phyloP scores from a whole-genome alignment of 2,329 filamentous ascomycete species.

The Cercospora sp. region DNA sequence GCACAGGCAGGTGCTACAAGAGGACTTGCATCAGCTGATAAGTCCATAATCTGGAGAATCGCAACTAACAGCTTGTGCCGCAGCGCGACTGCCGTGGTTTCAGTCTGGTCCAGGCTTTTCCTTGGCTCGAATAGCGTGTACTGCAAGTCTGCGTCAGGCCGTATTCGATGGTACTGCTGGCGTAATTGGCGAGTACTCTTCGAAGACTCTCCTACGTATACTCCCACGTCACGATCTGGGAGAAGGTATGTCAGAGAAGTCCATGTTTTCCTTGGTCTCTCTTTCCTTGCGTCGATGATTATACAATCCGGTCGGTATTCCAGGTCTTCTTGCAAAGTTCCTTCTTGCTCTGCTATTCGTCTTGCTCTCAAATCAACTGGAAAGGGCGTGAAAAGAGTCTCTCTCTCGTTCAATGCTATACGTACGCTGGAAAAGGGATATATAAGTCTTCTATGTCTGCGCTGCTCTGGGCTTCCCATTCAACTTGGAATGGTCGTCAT shows the following conservation, averaged over 20 bases:
- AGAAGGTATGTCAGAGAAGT: not conserved
- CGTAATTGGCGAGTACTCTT: not conserved
- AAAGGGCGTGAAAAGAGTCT: not conserved
- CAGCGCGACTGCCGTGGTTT: no score
- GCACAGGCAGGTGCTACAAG: no score
- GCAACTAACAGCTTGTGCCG: not conserved
- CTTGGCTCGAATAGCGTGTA: not conserved
- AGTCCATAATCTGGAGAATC: not conserved
- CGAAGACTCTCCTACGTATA: not conserved
- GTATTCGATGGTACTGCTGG: not conserved
- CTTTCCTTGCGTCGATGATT: not conserved
- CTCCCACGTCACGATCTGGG: not conserved
- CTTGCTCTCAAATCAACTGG: not conserved
- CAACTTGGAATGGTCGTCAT: conserved; percentile 50
- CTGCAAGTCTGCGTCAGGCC: not conserved
- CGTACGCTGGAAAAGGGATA: conserved; percentile 1
- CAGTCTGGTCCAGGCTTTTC: no score
- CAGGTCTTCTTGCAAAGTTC: not conserved
- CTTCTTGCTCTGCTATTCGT: not conserved
- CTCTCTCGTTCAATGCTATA: not conserved
- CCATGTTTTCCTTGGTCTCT: not conserved
- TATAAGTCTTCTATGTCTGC: not conserved
- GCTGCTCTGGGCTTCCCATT: conserved; percentile 18
- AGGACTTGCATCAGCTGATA: not conserved
- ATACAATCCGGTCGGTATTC: not conserved